Evolutionary conservation across 1,139 yeast genomes (phyloP).

Genomic region (Kurtzmaniella natalensis): DNA sequence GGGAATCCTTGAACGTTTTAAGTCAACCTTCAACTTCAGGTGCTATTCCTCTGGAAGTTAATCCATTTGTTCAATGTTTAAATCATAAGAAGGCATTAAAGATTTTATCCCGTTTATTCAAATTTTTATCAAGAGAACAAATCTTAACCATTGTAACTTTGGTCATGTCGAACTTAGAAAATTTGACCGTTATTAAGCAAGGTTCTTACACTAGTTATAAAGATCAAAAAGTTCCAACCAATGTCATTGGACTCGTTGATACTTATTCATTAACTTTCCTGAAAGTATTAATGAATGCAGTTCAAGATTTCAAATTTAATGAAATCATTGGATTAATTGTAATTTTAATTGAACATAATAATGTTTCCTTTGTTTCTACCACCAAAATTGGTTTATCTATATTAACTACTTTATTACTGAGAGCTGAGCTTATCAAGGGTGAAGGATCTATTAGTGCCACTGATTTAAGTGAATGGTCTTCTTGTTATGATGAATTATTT

Average conservation of each 20-base stretch:
- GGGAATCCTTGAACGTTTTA: slow-evolving; percentile 74
- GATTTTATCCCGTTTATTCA: slow-evolving; percentile 82
- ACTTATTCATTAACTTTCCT: slow-evolving; percentile 78
- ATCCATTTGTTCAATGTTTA: slow-evolving; percentile 82
- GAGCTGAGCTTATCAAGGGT: slow-evolving; percentile 90
- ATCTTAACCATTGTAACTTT: slow-evolving; percentile 75
- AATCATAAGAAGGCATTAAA: slow-evolving; percentile 87
- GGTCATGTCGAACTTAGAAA: slow-evolving; percentile 77
- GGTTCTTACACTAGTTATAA: slow-evolving; percentile 73
- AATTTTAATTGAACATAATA: slow-evolving; percentile 67
- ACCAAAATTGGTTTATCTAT: slow-evolving; percentile 86
- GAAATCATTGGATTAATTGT: slow-evolving; percentile 82
- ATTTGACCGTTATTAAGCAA: slow-evolving; percentile 70
- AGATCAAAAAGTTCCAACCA: slow-evolving; percentile 49
- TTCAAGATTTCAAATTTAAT: slow-evolving; percentile 77
- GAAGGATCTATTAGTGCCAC: slow-evolving; percentile 62
- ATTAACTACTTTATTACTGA: slow-evolving; percentile 81
- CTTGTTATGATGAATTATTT: slow-evolving; percentile 79
- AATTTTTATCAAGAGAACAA: slow-evolving; percentile 75
- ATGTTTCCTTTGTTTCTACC: slow-evolving; percentile 68
- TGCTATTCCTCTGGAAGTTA: slow-evolving; percentile 44
- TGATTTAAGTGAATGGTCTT: slow-evolving; percentile 69
- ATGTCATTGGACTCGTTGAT: slow-evolving; percentile 63
- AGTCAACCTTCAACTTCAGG: slow-evolving; percentile 46
- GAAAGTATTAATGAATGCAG: slow-evolving; percentile 79